phyloP scores from a whole-genome alignment of 768 basidiomycete species.

The Auriscalpium microsporum region DNA sequence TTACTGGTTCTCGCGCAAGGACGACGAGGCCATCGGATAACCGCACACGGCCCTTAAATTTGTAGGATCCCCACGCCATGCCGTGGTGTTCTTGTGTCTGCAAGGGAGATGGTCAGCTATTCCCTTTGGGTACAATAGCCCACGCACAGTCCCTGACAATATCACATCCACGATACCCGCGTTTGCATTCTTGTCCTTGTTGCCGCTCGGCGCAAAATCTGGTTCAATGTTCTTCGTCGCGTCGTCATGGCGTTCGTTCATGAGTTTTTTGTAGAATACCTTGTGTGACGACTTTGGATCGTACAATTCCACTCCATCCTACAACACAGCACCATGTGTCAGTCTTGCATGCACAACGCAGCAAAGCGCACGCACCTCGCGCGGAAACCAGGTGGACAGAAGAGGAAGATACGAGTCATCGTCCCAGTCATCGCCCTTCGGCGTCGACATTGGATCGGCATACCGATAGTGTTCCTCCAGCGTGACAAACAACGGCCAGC shows the following conservation, averaged over 20 bases:
- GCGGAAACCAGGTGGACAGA: background rate
- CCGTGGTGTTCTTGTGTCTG: slow-evolving; percentile 3
- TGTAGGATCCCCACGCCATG: slow-evolving; percentile 6
- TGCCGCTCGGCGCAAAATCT: background rate
- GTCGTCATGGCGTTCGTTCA: background rate
- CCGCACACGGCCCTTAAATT: slow-evolving; percentile 10
- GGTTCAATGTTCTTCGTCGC: background rate
- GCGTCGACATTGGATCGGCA: background rate
- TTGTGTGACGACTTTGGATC: background rate
- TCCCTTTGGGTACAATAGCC: background rate
- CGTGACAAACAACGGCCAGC: slow-evolving; percentile 3
- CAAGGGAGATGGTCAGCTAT: background rate
- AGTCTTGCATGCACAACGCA: too few species aligned
- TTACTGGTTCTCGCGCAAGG: slow-evolving; percentile 5
- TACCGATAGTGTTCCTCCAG: slow-evolving; percentile 11
- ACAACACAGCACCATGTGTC: too few species aligned
- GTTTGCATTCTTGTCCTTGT: background rate
- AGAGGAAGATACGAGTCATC: background rate
- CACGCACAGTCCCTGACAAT: slow-evolving; percentile 10
- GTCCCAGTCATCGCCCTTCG: background rate
- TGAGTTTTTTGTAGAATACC: slow-evolving; percentile 9
- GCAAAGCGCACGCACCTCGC: slow-evolving; percentile 1
- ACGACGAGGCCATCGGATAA: slow-evolving; percentile 13
- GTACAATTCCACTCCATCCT: slow-evolving; percentile 1
- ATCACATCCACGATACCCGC: slow-evolving; percentile 11